A percentile compares a stretch with the other conserved stretches of the same genome.
phyloP scores from a whole-genome alignment of 1,284 basidiomycete genomes.

The Ustilago hordei region DNA sequence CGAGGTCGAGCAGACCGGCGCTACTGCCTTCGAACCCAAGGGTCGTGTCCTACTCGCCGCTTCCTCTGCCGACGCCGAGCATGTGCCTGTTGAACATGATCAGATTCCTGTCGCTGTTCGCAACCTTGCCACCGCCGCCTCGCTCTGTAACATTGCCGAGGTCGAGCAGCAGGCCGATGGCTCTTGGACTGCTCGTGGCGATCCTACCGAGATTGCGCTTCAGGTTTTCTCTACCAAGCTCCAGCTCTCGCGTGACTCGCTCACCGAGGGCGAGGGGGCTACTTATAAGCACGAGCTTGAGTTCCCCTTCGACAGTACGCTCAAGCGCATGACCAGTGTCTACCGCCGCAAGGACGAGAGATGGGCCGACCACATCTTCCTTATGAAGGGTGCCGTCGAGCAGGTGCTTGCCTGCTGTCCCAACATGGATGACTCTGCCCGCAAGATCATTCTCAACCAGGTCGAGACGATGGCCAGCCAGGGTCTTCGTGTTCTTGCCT shows the following conservation, averaged over 20 bases:
- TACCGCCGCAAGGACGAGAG: constrained; percentile 29
- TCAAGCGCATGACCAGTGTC: constrained; percentile 64
- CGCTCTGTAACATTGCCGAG: constrained; percentile 63
- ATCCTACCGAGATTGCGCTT: constrained; percentile 63
- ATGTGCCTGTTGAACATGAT: constrained; percentile 19
- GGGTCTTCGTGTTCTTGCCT: constrained; percentile 63
- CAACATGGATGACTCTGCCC: constrained; percentile 42
- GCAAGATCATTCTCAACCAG: constrained; percentile 48
- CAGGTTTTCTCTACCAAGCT: constrained; percentile 59
- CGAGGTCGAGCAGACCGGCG: constrained; percentile 53
- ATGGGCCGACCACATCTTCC: constrained; percentile 25
- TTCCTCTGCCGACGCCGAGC: constrained; percentile 11
- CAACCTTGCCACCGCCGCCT: constrained; percentile 54
- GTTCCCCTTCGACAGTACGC: constrained; percentile 60
- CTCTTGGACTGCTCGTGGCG: constrained; percentile 54
- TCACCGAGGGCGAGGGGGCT: constrained; percentile 26
- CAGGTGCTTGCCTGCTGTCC: constrained; percentile 57
- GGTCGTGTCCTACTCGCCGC: constrained; percentile 40
- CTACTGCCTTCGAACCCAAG: constrained; percentile 55
- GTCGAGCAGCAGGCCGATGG: constrained; percentile 42
- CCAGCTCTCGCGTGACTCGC: constrained; percentile 41
- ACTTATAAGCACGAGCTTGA: constrained; percentile 51
- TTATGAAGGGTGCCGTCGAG: constrained; percentile 66
- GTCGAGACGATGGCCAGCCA: constrained; percentile 61
- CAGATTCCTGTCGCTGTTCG: constrained; percentile 36